A percentile compares a stretch with the other conserved stretches of the same genome.
Conservation (phyloP, 441 rosid genomes). For the Gossypium trilobum region DNA sequence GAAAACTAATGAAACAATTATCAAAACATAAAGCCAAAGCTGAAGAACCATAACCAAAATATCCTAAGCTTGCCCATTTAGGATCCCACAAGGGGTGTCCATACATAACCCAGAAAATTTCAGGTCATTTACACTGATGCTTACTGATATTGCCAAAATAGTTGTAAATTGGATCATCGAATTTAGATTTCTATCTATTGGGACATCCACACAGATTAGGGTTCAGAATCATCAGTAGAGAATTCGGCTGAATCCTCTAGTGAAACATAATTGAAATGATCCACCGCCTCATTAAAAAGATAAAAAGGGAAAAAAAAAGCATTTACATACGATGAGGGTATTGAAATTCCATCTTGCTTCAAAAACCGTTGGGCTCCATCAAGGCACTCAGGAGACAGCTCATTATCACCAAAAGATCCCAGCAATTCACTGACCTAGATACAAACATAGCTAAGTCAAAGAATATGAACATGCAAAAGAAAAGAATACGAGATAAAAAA, state of each 20-base stretch:
- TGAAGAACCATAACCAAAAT: background rate
- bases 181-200: background rate
- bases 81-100: background rate
- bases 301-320: background rate
- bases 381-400: conserved; percentile 96
- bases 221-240: background rate
- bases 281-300: background rate
- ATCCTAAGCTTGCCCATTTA: background rate
- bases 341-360: conserved; percentile 88
- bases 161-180: background rate
- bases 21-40: background rate
- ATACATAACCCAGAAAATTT: background rate
- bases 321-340: conserved; percentile 82
- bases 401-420: conserved; percentile 98
- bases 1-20: background rate
- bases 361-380: conserved; percentile 96
- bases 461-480: background rate
- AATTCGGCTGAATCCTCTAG: background rate
- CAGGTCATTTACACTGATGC: background rate
- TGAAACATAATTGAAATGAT: background rate
- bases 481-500: conserved; percentile 6
- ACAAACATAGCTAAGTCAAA: conserved; percentile 21
- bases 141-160: background rate
- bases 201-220: background rate
- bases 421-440: conserved; percentile 86